These are phyloP conservation scores for Heritiera fomes DNA, from an alignment of 345 rosid species.

Conservation along the genomic window DNA sequence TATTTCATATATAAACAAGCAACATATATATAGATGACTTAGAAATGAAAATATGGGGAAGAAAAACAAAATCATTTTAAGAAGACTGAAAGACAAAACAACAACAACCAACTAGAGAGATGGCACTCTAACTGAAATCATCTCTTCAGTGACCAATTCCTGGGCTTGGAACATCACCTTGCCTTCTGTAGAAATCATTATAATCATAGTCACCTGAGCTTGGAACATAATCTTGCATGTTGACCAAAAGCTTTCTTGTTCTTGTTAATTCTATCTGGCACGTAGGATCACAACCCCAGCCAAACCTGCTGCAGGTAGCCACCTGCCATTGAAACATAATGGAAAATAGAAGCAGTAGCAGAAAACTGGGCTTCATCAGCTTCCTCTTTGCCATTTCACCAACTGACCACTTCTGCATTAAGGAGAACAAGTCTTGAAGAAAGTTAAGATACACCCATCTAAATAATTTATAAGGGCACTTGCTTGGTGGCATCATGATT, in stretches of 20 bases:
- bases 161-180: constrained; percentile 27
- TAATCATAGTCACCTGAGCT: constrained; percentile 19
- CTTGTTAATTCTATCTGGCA: not conserved
- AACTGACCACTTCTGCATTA: not conserved
- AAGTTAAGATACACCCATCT: not conserved
- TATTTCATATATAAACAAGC: not conserved
- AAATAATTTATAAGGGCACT: constrained; percentile 16
- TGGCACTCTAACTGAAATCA: not conserved
- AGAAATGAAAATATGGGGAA: not conserved
- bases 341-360: constrained; percentile 9
- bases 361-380: constrained; percentile 12
- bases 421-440: not conserved
- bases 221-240: constrained; percentile 9
- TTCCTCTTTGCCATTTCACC: constrained; percentile 17
- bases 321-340: not conserved
- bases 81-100: constrained; percentile 1
- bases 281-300: constrained; percentile 4
- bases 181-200: constrained; percentile 15
- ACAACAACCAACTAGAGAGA: not conserved
- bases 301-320: constrained; percentile 11
- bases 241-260: constrained; percentile 8
- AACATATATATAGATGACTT: not conserved
- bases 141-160: constrained; percentile 16
- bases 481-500: constrained; percentile 19
- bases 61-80: not conserved